Percentiles rank a stretch among this genome's conserved stretches.
Evolutionary conservation across 306 rosid species (phyloP).

Genomic region (Pterocarpus santalinus): DNA sequence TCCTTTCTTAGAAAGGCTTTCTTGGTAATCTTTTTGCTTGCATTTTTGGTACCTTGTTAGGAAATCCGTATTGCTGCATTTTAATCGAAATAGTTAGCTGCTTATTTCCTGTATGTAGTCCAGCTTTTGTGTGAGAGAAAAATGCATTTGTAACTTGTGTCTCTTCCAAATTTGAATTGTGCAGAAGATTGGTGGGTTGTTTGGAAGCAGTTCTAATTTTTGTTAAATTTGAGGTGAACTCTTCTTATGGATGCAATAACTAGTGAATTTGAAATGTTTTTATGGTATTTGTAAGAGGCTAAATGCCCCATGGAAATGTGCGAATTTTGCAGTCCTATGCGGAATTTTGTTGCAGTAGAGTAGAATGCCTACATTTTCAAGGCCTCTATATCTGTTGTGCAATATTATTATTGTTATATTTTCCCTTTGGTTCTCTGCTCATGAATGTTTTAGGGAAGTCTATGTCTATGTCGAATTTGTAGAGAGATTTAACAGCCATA

Average conservation of each 20-base stretch:
- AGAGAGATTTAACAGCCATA: background rate
- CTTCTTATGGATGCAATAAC: background rate
- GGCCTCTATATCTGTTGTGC: background rate
- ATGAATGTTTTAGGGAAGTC: constrained; percentile 14
- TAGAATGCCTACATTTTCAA: constrained; percentile 12
- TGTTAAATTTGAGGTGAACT: background rate
- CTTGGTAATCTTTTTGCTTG: background rate
- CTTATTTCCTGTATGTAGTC: background rate
- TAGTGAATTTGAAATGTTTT: background rate
- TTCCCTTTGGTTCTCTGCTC: background rate
- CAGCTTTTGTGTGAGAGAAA: background rate
- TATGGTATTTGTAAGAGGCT: background rate
- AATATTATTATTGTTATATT: background rate
- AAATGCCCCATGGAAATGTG: background rate
- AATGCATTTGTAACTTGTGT: background rate
- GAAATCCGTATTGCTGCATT: background rate
- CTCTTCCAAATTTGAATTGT: constrained; percentile 18
- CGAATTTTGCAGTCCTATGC: background rate
- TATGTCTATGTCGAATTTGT: background rate
- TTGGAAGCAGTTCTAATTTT: background rate
- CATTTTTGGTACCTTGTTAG: background rate
- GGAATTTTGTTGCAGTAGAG: background rate
- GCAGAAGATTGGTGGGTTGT: constrained; percentile 29
- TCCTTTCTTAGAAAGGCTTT: background rate
- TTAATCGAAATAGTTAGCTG: background rate